A percentile compares a stretch with the other conserved stretches of the same genome.
These are phyloP conservation scores for Staphylotrichum longicolle DNA, from an alignment of 495 filamentous ascomycete genomes.

Conservation along the genomic window DNA sequence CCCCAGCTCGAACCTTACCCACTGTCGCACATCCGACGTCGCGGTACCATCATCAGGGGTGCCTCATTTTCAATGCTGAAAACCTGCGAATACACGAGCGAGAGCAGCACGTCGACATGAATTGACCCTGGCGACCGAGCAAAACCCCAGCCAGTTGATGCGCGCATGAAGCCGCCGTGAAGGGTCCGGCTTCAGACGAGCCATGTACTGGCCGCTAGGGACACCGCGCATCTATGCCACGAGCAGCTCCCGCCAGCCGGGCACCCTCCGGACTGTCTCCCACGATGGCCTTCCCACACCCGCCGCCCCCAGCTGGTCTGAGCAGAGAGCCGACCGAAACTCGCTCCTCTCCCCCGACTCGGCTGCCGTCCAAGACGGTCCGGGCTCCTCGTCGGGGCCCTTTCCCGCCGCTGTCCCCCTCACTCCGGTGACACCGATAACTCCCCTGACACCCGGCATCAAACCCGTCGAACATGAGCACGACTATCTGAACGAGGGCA, in stretches of 20 bases:
- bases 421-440: slow-evolving; percentile 45
- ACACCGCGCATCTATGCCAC: slow-evolving; percentile 86
- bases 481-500: slow-evolving; percentile 39
- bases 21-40: not conserved
- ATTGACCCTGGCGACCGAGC: slow-evolving; percentile 23
- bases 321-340: slow-evolving; percentile 29
- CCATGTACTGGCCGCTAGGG: slow-evolving; percentile 98
- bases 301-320: slow-evolving; percentile 28
- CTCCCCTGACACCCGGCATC: slow-evolving; percentile 52
- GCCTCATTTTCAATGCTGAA: not conserved
- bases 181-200: slow-evolving; percentile 28
- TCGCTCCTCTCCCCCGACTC: slow-evolving; percentile 30
- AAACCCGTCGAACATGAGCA: slow-evolving; percentile 53
- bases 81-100: not conserved
- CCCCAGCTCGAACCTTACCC: not conserved
- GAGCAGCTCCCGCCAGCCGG: slow-evolving; percentile 54
- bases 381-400: slow-evolving; percentile 24
- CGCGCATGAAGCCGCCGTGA: slow-evolving; percentile 34
- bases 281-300: slow-evolving; percentile 41
- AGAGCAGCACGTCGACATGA: slow-evolving; percentile 26
- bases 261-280: slow-evolving; percentile 38
- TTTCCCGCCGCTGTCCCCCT: slow-evolving; percentile 23
- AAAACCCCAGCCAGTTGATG: slow-evolving; percentile 24
- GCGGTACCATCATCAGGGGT: not conserved
- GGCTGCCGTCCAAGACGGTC: slow-evolving; percentile 29